Base-by-base conservation (phyloP, 306 rosid species). In the Hippophae rhamnoides region DNA sequence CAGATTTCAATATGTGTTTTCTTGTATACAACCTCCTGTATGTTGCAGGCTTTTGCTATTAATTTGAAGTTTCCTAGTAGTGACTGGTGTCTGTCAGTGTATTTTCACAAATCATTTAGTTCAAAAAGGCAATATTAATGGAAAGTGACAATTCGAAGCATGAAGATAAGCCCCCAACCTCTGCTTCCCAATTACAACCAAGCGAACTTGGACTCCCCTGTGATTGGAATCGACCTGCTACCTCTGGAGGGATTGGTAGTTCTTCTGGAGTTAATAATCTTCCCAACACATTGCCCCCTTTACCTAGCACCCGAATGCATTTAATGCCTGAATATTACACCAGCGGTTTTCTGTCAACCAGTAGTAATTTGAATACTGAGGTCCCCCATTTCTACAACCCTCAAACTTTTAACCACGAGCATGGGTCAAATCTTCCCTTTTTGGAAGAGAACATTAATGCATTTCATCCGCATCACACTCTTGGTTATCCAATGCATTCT, bases 361-460 rank as follows among this genome's bases (percentile, higher is more conserved):
- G 54, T 58, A 60, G 12, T 31, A 65, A 59, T 53, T 52, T 52
- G 13, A 62, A 43, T 41, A 54, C 43, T 25, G 67, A 47, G 74
- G 26, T 74, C 55, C 59, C 77, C 63, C 70, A 57, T 45, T 61
- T 45, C 57, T 52, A 25, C 63, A 66, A 45, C 61, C 10, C 65
- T 68, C 71, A 48, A 43, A 61, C 62, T 71, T 18, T 67, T 60
- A 58, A 31, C 13, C 41, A 54, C 58, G 57, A 23, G 47, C 41
- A 23, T 62, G 59, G 48, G 50, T 66, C 55, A 52, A 47, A 45
- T 41, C 40, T 46, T 54, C 9, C 26, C 5, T 47, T 25, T 49
- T 38, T 60, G 11, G 66, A 62, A 58, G 72, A 69, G 54, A 45
- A 77, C 60, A 41, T 10, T 11, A 60, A 60, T 55, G 48, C 61